Conservation (phyloP, 1,139 yeast species). For the Pichia sp. region DNA sequence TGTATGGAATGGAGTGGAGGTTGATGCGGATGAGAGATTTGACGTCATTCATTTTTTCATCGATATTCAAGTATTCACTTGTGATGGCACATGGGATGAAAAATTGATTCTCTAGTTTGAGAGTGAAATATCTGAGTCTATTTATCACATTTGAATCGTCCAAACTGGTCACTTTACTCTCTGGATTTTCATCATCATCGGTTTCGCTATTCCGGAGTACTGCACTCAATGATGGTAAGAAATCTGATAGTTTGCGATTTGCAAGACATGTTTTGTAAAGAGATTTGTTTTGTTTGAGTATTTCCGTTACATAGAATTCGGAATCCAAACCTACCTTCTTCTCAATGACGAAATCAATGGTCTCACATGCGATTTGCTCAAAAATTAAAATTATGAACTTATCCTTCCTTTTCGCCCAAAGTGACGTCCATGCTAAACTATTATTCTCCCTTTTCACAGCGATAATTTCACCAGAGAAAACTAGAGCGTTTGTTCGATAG, state of each 20-base stretch:
- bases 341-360: conserved; percentile 53
- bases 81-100: conserved; percentile 66
- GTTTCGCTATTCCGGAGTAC: conserved; percentile 11
- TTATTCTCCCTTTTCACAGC: conserved; percentile 46
- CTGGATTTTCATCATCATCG: conserved; percentile 14
- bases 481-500: conserved; percentile 34
- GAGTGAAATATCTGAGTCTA: conserved; percentile 53
- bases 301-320: conserved; percentile 30
- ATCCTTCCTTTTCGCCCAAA: conserved; percentile 81
- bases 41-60: conserved; percentile 31
- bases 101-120: conserved; percentile 36
- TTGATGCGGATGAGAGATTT: conserved; percentile 39
- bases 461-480: conserved; percentile 55
- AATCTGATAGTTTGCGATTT: conserved; percentile 24
- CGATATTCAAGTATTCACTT: conserved; percentile 39
- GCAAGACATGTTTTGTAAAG: conserved; percentile 26
- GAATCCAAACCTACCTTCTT: conserved; percentile 18
- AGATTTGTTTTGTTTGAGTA: conserved; percentile 38
- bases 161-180: conserved; percentile 25
- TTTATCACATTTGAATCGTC: conserved; percentile 43
- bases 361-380: conserved; percentile 82
- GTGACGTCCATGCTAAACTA: conserved; percentile 61
- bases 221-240: conserved; percentile 25
- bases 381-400: conserved; percentile 74
- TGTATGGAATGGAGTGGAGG: conserved; percentile 73